Conservation (phyloP, 2,329 filamentous ascomycete genomes). For the Meredithiella fracta region DNA sequence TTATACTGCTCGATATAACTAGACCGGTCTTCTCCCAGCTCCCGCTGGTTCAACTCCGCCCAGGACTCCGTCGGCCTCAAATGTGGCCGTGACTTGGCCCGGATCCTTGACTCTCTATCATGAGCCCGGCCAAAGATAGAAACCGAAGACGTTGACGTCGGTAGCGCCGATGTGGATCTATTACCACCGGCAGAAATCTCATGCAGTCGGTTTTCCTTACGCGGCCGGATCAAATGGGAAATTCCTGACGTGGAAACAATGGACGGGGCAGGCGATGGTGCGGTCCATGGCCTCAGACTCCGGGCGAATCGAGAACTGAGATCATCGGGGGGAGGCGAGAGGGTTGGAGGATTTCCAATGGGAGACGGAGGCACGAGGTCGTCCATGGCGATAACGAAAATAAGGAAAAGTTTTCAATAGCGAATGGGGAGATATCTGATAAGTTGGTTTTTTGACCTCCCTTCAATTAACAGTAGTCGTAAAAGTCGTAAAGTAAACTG, state of each 20-base stretch:
- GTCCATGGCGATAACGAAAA: neutral
- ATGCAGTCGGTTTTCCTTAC: neutral
- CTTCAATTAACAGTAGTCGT: too few species aligned
- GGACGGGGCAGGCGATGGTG: conserved; percentile 4
- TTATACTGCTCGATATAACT: conserved; percentile 43
- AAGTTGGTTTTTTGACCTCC: too few species aligned
- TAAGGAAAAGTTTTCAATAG: too few species aligned
- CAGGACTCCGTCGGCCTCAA: conserved; percentile 13
- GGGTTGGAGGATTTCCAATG: neutral
- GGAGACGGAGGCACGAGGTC: neutral
- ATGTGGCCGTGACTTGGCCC: conserved; percentile 11
- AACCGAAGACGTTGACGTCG: conserved; percentile 4
- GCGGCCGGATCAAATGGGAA: neutral
- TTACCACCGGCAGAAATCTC: conserved; percentile 6
- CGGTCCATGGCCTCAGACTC: conserved; percentile 1
- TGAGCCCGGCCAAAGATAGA: neutral
- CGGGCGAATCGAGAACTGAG: neutral
- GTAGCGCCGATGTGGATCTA: conserved; percentile 12
- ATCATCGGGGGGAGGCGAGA: neutral
- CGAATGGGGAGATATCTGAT: too few species aligned
- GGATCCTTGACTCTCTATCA: conserved; percentile 2
- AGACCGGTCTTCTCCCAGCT: conserved; percentile 32
- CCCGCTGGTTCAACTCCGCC: conserved; percentile 18
- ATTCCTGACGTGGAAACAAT: neutral
- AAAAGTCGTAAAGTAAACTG: neutral